Evolutionary conservation across 1,284 basidiomycete genomes (phyloP), one percentile per base, ranked within the genome.

Genomic region (Austropuccinia psidii): DNA sequence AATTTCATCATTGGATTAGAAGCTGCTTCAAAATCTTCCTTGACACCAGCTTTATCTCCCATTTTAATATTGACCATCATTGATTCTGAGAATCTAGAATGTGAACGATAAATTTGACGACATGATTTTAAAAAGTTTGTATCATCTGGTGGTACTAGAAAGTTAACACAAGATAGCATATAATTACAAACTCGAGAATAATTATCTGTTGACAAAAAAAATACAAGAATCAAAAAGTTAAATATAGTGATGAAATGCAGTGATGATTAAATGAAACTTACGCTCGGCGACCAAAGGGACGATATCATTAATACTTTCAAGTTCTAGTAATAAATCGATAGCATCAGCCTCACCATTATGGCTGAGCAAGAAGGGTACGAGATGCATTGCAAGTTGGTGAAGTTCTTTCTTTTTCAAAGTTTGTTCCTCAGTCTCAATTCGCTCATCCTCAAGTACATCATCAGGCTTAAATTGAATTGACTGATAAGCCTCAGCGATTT

Each of bases 311-410:
- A 97, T 90, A 77, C 91, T 90, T 81, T 99, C 96, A 76, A 98
- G 83, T 80, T 98, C 96, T 79, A 97, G 88, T 74, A 98, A 83
- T 39, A 98, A 84, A 82, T 98, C 96, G 24, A 99, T 95, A 0
- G 96, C 96, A 80, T 99, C 96, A 35, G 93, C 94, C 81, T 99
- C 96, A 15, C 94, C 96, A 78, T 99, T 98, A 82, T 98, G 96
- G 35, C 86, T 86, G 41, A 98, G 84, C 76, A 97, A 86, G 84
- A 98, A 99, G 24, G 86, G 88, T 0, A 95, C 92, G 77, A 97
- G 91, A 78, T 92, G 87, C 72, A 91, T 84, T 0, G 90, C 92
- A 47, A 98, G 86, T 5, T 84, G 83, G 57, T 88, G 86, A 55
- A 97, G 84, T 76, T 92, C 89, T 47, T 91, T 80, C 39, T 58